Evolutionary conservation across 768 basidiomycete genomes (phyloP).

Genomic region (Tylopilus sp.): DNA sequence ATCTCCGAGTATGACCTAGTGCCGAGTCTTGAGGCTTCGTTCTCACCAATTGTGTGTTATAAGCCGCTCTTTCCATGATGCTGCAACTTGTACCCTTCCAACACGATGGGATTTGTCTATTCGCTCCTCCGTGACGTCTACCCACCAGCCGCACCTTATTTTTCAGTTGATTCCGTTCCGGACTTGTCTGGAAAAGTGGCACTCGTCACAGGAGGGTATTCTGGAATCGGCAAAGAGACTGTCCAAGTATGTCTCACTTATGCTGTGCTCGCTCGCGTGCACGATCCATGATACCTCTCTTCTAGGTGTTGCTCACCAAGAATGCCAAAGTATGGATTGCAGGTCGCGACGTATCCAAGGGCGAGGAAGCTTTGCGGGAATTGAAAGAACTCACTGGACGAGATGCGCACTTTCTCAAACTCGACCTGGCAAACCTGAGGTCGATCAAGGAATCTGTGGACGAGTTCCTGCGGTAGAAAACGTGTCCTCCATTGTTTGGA

Average conservation of each 20-base stretch:
- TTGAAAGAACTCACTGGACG: conserved; percentile 36
- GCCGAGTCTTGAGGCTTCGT: too few species aligned
- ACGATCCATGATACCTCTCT: too few species aligned
- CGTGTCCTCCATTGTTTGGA: too few species aligned
- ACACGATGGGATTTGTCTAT: conserved; percentile 2
- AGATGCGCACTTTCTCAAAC: conserved; percentile 26
- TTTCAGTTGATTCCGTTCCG: conserved; percentile 1
- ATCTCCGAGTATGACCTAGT: too few species aligned
- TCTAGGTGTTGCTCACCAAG: too few species aligned
- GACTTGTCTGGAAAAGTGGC: conserved; percentile 10
- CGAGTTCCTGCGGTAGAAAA: conserved; percentile 30
- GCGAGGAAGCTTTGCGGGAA: conserved; percentile 36
- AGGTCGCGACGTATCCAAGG: conserved; percentile 38
- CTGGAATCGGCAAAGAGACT: conserved; percentile 11
- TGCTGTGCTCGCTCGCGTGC: too few species aligned
- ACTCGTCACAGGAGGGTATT: conserved; percentile 8
- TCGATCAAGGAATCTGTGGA: too few species aligned
- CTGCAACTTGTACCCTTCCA: too few species aligned
- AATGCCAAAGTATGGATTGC: conserved; percentile 46
- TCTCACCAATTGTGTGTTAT: too few species aligned
- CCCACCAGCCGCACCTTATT: conserved; percentile 1
- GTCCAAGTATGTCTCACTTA: too few species aligned
- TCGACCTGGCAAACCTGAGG: conserved; percentile 33
- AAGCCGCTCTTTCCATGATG: too few species aligned
- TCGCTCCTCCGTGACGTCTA: not conserved